Base-by-base conservation (phyloP, 2,329 filamentous ascomycete species). In the Pseudogymnoascus verrucosus region DNA sequence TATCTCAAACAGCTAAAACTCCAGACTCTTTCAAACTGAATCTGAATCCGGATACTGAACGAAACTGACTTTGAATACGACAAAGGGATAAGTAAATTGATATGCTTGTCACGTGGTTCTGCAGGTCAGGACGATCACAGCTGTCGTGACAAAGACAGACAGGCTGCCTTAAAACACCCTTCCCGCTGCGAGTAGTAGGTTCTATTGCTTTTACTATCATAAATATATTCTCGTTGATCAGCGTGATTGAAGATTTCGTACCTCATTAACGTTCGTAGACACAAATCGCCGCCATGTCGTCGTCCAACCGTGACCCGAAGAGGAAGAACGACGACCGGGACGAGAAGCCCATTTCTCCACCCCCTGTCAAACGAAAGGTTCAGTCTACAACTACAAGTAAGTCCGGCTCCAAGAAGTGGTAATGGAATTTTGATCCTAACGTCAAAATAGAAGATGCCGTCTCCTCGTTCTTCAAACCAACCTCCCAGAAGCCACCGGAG, bases 391-490 rank as follows among this genome's bases (percentile, higher is more conserved):
- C 72, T 19, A 76, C 73, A 47, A 67, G 73, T 74, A 69, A 63
- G 69, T 61, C 12, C 16, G 8, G 60, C 4, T 23, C 21, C 36
- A 28, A 28, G 16, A 16, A 34, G 5, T 37, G 34, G 26, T 12
- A 26, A 64, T 28, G 21, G 36, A 51, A 34, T 11, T 44, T 39
- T 44, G 54, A 36, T 54, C 19, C 67, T 68, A 44, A 73, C 12
- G 8, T 23, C n/a, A 60, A 11, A 16, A 16, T 67, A 90, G 88
- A 86, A 73, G 85, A 76, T 65, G 85, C 89, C 1, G 85, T 96
- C 1, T 84, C 89, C 19, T 91, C 84, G 62, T 98, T 98, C 79
- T 98, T 98, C 76, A 96, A 88, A 0, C 93, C 93, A 0, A 74
- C 83, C 0, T 97, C 92, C 0, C 85, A 96, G 74, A 97, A 96